A percentile compares a stretch with the other conserved stretches of the same genome.
Conservation (phyloP, 2,329 filamentous ascomycete genomes). For the Curvularia eragrostidis region DNA sequence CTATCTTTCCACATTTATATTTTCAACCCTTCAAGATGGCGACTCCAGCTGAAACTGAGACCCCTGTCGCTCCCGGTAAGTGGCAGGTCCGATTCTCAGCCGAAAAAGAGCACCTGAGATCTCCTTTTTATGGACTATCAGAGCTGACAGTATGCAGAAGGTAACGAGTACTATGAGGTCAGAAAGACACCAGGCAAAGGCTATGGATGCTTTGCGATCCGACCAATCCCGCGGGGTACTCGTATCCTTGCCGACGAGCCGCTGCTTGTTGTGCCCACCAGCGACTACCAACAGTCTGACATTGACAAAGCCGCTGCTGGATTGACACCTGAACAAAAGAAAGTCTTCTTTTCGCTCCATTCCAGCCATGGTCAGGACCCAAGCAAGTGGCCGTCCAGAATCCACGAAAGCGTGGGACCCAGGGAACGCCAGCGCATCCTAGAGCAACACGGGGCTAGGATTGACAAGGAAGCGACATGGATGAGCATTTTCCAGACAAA, state of each 20-base stretch:
- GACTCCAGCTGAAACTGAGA: not conserved
- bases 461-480: slow-evolving; percentile 25
- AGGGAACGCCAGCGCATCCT: slow-evolving; percentile 34
- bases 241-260: slow-evolving; percentile 52
- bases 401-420: slow-evolving; percentile 29
- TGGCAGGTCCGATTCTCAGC: not conserved
- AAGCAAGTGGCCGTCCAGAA: slow-evolving; percentile 33
- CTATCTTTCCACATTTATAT: not conserved
- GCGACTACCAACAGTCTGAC: slow-evolving; percentile 42
- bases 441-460: slow-evolving; percentile 44
- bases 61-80: slow-evolving; percentile 12
- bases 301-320: slow-evolving; percentile 39
- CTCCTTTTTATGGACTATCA: not conserved
- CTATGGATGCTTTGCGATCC: slow-evolving; percentile 51
- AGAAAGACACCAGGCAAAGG: slow-evolving; percentile 49
- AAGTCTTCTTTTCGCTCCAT: slow-evolving; percentile 39
- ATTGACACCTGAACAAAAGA: slow-evolving; percentile 28
- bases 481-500: slow-evolving; percentile 53
- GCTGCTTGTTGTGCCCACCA: slow-evolving; percentile 44
- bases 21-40: not conserved
- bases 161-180: slow-evolving; percentile 41
- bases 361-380: slow-evolving; percentile 38
- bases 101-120: not conserved
- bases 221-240: slow-evolving; percentile 47
- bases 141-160: slow-evolving; percentile 3